Conservation (phyloP, 1,139 yeast species). For the Pichia sp. region DNA sequence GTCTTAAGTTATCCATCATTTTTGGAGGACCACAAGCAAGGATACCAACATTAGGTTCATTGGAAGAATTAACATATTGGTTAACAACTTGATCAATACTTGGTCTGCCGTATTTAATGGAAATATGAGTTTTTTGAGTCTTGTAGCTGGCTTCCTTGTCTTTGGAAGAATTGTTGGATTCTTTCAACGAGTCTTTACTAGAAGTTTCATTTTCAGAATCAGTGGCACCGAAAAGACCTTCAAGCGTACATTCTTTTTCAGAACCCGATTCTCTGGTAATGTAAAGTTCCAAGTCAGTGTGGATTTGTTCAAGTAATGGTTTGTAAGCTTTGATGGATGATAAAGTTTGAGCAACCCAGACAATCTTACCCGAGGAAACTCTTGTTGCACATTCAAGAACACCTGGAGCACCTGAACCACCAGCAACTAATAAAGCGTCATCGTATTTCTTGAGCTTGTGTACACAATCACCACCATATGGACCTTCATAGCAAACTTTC, state of each 20-base stretch:
- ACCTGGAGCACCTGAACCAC: constrained; percentile 29
- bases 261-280: constrained; percentile 14
- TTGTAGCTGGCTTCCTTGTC: too few species aligned
- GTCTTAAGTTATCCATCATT: constrained; percentile 35
- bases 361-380: constrained; percentile 9
- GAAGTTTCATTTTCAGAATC: constrained; percentile 5
- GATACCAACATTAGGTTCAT: constrained; percentile 34
- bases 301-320: constrained; percentile 1
- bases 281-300: constrained; percentile 14
- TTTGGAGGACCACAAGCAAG: constrained; percentile 44
- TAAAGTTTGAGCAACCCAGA: constrained; percentile 14
- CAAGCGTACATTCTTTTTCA: neutral
- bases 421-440: too few species aligned
- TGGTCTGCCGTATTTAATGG: constrained; percentile 37
- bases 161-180: too few species aligned
- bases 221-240: neutral
- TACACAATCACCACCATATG: constrained; percentile 41
- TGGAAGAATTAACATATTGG: constrained; percentile 32
- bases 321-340: constrained; percentile 6
- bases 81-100: constrained; percentile 33
- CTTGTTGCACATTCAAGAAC: constrained; percentile 26
- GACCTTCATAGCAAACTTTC: constrained; percentile 54
- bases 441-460: constrained; percentile 39
- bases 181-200: too few species aligned
- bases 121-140: too few species aligned